Base-by-base conservation (phyloP, 345 rosid genomes). In the Ailanthus altissimus region DNA sequence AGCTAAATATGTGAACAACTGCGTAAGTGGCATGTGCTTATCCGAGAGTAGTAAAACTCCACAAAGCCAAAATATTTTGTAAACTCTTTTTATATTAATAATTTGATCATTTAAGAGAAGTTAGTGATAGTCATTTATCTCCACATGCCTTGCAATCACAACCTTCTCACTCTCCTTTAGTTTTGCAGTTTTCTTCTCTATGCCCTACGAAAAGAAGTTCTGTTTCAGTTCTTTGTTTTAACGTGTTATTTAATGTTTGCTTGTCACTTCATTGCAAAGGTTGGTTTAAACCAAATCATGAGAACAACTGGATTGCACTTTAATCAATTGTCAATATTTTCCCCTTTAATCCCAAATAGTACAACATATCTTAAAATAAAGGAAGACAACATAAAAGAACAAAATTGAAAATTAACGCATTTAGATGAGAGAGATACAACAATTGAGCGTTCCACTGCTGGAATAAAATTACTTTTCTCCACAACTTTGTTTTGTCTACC, bases 141-240 rank as follows among this genome's bases (percentile, higher is more conserved):
- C 90, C 45, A 94, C 98, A 81, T 97, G 98, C 32, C 93, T 92
- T 75, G 99, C 98, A 79, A 97, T 97, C 23, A 94, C 99, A 74
- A 90, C 97, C 86, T 88, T 97, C 87, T 94, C 98, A 70, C 81
- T 81, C 62, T 97, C 97, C 73, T 91, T 86, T 81, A 97, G 80
- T 84, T 91, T 94, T 80, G 92, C 88, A 64, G 94, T 88, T 87
- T 97, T 97, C 89, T 97, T 97, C 86, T 97, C 98, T 80, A 97
- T 94, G 65, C 98, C 99, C 98, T 94, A 80, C 2, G 4, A 83
- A 51, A 36, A 0, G 0, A 56, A 28, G 26, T 65, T 57, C 18
- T 26, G 72, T 70, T 32, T 75, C 76, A 64, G 59, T n/a, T 62
- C 69, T 58, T 75, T 13, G 13, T 38, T 67, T n/a, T 60, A 71